Conservation (phyloP, 2,329 filamentous ascomycete genomes). For the Fusarium duplospermum region DNA sequence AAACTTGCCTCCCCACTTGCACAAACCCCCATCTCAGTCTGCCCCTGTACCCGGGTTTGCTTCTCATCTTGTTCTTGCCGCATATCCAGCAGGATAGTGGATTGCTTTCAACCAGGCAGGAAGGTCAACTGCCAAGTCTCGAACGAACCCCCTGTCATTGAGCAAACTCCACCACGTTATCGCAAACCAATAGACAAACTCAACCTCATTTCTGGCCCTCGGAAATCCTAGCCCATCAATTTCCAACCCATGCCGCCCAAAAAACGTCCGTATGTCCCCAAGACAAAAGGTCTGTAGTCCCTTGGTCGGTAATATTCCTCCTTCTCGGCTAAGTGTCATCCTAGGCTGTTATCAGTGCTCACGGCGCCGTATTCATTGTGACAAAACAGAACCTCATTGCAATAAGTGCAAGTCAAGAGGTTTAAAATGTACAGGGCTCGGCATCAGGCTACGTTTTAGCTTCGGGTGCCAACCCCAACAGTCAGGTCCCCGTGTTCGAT, state of each 20-base stretch:
- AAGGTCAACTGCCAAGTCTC: neutral
- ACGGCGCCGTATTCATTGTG: slow-evolving; percentile 31
- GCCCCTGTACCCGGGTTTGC: neutral
- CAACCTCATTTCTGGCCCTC: neutral
- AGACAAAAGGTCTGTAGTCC: slow-evolving; percentile 6
- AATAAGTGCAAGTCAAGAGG: slow-evolving; percentile 22
- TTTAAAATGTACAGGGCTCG: slow-evolving; percentile 27
- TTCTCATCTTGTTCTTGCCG: neutral
- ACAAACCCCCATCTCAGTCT: neutral
- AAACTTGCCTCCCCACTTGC: neutral
- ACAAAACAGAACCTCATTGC: slow-evolving; percentile 22
- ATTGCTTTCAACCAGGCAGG: neutral
- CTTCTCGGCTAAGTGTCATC: neutral
- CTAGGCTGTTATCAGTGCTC: slow-evolving; percentile 32
- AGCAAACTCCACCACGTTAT: neutral
- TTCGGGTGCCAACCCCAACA: neutral
- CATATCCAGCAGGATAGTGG: neutral
- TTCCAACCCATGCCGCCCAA: neutral
- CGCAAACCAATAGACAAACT: neutral
- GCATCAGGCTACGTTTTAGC: slow-evolving; percentile 13
- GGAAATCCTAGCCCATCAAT: too few relatives aligned
- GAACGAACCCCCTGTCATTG: neutral
- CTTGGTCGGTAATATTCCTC: neutral
- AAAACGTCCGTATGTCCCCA: slow-evolving; percentile 15
- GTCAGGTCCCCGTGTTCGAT: neutral